These are phyloP conservation scores for Nannochloropsis salina DNA, from an alignment of 108 stramenopile species.

Conservation along the genomic window DNA sequence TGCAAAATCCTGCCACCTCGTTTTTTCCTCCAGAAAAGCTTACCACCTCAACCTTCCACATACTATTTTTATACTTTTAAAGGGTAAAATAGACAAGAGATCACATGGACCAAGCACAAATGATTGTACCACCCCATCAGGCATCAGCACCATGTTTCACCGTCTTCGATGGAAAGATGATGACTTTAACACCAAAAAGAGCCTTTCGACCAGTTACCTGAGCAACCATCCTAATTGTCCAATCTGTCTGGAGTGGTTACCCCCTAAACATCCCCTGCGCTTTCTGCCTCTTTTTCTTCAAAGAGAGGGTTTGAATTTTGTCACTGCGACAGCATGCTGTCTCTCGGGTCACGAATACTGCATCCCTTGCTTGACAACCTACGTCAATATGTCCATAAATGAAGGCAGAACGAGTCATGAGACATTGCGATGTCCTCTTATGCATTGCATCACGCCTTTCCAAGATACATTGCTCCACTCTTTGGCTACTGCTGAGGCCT, in stretches of 20 bases:
- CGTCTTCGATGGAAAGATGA: too few relatives aligned
- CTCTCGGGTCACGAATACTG: background rate
- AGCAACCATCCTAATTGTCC: background rate
- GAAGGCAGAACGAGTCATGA: background rate
- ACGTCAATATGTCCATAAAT: background rate
- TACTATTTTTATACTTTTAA: too few relatives aligned
- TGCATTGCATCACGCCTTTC: background rate
- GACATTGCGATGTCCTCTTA: background rate
- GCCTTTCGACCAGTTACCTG: too few relatives aligned
- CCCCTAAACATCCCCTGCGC: background rate
- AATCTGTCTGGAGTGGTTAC: background rate
- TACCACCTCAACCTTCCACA: too few relatives aligned
- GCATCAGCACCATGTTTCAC: too few relatives aligned
- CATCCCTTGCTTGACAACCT: background rate
- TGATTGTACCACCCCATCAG: too few relatives aligned
- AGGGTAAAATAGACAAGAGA: too few relatives aligned
- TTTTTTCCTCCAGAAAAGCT: too few relatives aligned
- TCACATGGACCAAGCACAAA: too few relatives aligned
- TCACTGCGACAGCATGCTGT: background rate
- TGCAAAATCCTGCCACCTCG: too few relatives aligned
- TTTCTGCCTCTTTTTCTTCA: background rate
- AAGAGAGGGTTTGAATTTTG: background rate
- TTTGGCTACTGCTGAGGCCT: background rate
- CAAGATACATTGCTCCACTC: background rate
- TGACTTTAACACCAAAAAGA: background rate